Evolutionary conservation across 1,284 basidiomycete genomes (phyloP).

Genomic region (Austroboletus rostrupii): DNA sequence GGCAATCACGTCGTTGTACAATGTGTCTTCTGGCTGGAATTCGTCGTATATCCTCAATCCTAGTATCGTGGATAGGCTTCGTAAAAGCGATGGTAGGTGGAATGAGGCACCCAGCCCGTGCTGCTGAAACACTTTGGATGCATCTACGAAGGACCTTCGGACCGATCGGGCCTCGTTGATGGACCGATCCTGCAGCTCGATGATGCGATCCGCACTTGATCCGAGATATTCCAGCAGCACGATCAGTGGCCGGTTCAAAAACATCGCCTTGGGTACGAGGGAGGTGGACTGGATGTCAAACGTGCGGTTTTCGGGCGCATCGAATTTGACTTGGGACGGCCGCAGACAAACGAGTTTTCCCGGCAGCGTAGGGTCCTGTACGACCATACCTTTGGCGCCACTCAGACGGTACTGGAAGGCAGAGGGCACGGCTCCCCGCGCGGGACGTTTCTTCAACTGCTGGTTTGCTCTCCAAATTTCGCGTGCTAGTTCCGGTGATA

Average conservation of each 20-base stretch:
- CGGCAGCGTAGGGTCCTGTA: constrained; percentile 37
- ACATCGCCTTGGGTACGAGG: constrained; percentile 35
- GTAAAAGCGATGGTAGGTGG: constrained; percentile 39
- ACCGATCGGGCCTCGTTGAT: constrained; percentile 34
- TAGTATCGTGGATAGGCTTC: constrained; percentile 28
- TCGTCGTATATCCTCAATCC: constrained; percentile 22
- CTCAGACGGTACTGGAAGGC: constrained; percentile 40
- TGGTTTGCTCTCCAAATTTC: constrained; percentile 33
- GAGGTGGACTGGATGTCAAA: constrained; percentile 48
- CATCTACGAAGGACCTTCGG: constrained; percentile 23
- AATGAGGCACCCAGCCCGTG: constrained; percentile 45
- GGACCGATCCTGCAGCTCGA: constrained; percentile 37
- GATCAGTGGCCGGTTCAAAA: constrained; percentile 44
- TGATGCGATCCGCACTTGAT: constrained; percentile 30
- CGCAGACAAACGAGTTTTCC: constrained; percentile 38
- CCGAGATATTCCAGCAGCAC: constrained; percentile 42
- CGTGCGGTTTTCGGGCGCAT: constrained; percentile 33
- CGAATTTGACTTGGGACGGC: constrained; percentile 48
- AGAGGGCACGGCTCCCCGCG: constrained; percentile 26
- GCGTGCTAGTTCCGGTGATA: constrained; percentile 35
- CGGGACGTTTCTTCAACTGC: constrained; percentile 17
- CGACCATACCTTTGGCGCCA: constrained; percentile 47
- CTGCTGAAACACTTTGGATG: constrained; percentile 34
- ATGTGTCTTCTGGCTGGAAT: constrained; percentile 11
- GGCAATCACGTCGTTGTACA: constrained; percentile 32